Conservation (phyloP, 768 basidiomycete species). For the Favolaschia claudopus region DNA sequence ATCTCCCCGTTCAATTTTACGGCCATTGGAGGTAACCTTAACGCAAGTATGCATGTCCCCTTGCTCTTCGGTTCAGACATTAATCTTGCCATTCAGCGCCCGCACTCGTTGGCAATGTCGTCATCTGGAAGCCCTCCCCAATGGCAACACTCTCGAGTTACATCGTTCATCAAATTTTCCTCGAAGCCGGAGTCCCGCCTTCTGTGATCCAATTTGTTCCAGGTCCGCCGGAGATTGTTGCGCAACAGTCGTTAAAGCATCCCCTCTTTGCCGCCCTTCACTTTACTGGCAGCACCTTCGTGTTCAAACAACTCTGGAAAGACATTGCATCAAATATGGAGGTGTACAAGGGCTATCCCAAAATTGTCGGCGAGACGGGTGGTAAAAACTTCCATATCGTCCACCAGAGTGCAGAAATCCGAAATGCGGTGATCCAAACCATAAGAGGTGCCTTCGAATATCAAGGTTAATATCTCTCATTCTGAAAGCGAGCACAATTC, state of each 20-base stretch:
- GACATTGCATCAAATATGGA: constrained; percentile 91
- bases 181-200: constrained; percentile 93
- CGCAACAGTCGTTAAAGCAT: constrained; percentile 77
- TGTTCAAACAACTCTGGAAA: constrained; percentile 98
- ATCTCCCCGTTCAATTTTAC: constrained; percentile 99
- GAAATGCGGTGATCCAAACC: constrained; percentile 89
- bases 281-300: constrained; percentile 94
- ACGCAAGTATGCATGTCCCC: constrained; percentile 57
- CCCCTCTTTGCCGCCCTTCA: constrained; percentile 86
- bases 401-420: constrained; percentile 85
- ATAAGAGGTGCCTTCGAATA: constrained; percentile 95
- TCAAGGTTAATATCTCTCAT: constrained; percentile 63
- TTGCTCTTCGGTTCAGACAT: not conserved
- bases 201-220: constrained; percentile 98
- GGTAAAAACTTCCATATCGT: constrained; percentile 99
- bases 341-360: constrained; percentile 86
- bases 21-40: constrained; percentile 96
- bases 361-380: constrained; percentile 97
- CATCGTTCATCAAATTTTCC: constrained; percentile 87
- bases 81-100: constrained; percentile 59
- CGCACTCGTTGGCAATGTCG: constrained; percentile 93
- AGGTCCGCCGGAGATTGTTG: constrained; percentile 84
- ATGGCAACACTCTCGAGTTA: constrained; percentile 96
- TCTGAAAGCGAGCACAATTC: not conserved
- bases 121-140: constrained; percentile 98